Base-by-base conservation (phyloP, 2,329 filamentous ascomycete species). In the Exophiala mesophila region DNA sequence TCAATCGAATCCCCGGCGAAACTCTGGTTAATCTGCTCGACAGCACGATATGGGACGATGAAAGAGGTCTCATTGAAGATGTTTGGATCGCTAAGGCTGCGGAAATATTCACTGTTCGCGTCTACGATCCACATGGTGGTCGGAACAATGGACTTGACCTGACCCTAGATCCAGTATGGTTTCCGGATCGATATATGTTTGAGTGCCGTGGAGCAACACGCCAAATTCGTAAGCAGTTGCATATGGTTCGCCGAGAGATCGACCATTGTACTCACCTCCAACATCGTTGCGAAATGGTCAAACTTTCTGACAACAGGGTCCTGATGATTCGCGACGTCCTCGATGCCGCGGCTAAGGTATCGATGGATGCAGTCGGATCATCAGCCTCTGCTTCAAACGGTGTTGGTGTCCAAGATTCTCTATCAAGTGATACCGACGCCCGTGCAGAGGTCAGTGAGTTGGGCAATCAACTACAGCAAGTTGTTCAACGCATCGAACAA, bases 161-260 rank as follows among this genome's bases (percentile, higher is more conserved):
- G 31, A 71, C 70, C 4, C 66, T 80, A 13, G 77, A 77, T 3
- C 57, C 69, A 2, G 64, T 67, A 2, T 71, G 78, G 54, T 79
- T 77, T 50, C 68, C 74, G 3, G 79, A 82, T 59, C 70, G 78
- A 33, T 83, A 82, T 56, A 63, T 80, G 33, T 65, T 73, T 36
- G 63, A 68, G 47, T 76, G 73, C 45, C 65, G 68, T 41, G 64
- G 66, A 2, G 55, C 67, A 7, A 68, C 73, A 12, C 65, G 65
- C 31, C 63, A 67, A 6, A 68, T 79, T 44, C 70, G 73, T 10
- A 43, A 44, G 30, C 38, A 63, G 48, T 55, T 66, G 5, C 55
- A 63, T 32, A 53, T 63, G 5, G 29, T 52, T 21, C 49, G 39
- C 9, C 32, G 44, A 40, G 45, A 54, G 29, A 47, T 54, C 10